Conservation (phyloP, 768 basidiomycete species). For the Xerocomellus dryophilus region DNA sequence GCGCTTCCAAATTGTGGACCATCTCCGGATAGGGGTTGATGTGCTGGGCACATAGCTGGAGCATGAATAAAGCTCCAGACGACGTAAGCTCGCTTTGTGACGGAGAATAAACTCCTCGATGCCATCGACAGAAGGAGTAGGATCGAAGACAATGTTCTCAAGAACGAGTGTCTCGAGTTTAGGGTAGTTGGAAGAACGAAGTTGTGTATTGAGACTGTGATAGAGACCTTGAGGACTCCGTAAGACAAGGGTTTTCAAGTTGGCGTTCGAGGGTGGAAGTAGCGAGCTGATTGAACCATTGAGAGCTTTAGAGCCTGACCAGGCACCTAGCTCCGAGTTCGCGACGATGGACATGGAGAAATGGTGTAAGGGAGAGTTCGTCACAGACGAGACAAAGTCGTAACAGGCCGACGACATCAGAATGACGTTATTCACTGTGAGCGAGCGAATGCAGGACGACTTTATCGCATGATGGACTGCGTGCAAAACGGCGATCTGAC, state of each 20-base stretch:
- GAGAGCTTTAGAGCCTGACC: slow-evolving; percentile 32
- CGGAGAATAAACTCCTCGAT: slow-evolving; percentile 32
- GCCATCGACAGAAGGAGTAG: slow-evolving; percentile 15
- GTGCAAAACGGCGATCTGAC: slow-evolving; percentile 26
- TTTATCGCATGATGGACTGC: slow-evolving; percentile 24
- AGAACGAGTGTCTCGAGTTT: slow-evolving; percentile 27
- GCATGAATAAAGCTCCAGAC: slow-evolving; percentile 26
- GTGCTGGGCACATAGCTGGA: slow-evolving; percentile 24
- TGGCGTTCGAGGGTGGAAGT: slow-evolving; percentile 20
- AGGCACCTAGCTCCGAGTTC: slow-evolving; percentile 29
- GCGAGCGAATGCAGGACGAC: slow-evolving; percentile 20
- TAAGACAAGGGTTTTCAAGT: slow-evolving; percentile 23
- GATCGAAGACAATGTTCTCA: slow-evolving; percentile 32
- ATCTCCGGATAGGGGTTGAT: slow-evolving; percentile 19
- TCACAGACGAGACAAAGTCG: slow-evolving; percentile 27
- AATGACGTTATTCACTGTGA: slow-evolving; percentile 26
- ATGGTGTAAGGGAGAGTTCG: slow-evolving; percentile 28
- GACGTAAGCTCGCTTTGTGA: slow-evolving; percentile 26
- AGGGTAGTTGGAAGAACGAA: slow-evolving; percentile 23
- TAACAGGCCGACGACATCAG: slow-evolving; percentile 26
- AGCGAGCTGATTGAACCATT: slow-evolving; percentile 28
- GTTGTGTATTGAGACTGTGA: slow-evolving; percentile 25
- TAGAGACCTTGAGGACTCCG: slow-evolving; percentile 30
- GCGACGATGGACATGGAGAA: slow-evolving; percentile 31
- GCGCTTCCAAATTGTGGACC: slow-evolving; percentile 29